Evolutionary conservation across 345 rosid species (phyloP).

Genomic region (Conringia planisiliqua): DNA sequence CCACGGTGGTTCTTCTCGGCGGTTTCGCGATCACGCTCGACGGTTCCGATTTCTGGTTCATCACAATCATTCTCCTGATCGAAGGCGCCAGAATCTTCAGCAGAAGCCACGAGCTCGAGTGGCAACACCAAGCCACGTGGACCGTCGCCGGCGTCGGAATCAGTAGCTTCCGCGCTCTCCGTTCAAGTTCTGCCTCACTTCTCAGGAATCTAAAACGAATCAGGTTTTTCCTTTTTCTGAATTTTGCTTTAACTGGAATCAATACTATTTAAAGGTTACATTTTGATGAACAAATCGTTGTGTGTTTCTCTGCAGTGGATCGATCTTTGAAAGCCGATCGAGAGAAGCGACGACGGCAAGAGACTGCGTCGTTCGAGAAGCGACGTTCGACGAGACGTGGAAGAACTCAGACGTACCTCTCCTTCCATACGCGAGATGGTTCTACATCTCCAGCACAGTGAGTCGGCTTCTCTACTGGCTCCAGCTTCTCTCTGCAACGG

Average conservation of each 20-base stretch:
- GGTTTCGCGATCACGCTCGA: slow-evolving; percentile 92
- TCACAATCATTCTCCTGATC: slow-evolving; percentile 72
- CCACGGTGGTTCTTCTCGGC: slow-evolving; percentile 88
- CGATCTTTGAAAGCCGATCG: slow-evolving; percentile 21
- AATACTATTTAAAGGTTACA: background rate
- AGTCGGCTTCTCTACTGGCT: slow-evolving; percentile 84
- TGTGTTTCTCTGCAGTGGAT: slow-evolving; percentile 4
- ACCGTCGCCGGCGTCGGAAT: slow-evolving; percentile 66
- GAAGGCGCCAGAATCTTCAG: slow-evolving; percentile 89
- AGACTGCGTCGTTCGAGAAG: slow-evolving; percentile 2
- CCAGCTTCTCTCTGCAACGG: slow-evolving; percentile 74
- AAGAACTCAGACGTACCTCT: slow-evolving; percentile 73
- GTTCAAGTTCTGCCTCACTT: slow-evolving; percentile 46
- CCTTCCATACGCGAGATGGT: slow-evolving; percentile 74
- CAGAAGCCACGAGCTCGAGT: slow-evolving; percentile 87
- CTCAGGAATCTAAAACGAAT: slow-evolving; percentile 27
- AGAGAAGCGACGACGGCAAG: slow-evolving; percentile 25
- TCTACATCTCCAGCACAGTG: slow-evolving; percentile 59
- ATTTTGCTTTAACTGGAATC: background rate
- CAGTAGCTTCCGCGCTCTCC: slow-evolving; percentile 66
- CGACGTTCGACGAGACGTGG: slow-evolving; percentile 48
- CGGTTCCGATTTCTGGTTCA: slow-evolving; percentile 81
- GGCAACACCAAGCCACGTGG: slow-evolving; percentile 95
- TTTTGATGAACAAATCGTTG: background rate
- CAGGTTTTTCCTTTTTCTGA: background rate